Conservation (phyloP, 345 rosid genomes). For the Acer saccharum region DNA sequence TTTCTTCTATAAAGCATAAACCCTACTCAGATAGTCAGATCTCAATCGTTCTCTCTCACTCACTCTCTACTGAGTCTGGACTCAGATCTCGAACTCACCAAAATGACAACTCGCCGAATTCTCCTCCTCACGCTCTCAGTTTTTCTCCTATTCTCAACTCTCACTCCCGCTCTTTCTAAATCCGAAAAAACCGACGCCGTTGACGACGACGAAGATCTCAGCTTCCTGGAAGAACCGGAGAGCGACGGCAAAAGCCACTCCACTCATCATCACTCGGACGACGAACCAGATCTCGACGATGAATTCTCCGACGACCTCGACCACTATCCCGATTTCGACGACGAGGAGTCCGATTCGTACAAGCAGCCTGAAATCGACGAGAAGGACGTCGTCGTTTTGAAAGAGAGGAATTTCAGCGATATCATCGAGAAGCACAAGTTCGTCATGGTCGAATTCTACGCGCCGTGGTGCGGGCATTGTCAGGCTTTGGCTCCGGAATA, state of each 20-base stretch:
- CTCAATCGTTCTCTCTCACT: neutral
- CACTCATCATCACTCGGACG: conserved; percentile 5
- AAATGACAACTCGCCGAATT: conserved; percentile 49
- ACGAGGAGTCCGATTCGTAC: conserved; percentile 49
- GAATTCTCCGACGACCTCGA: conserved; percentile 36
- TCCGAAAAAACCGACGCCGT: conserved; percentile 11
- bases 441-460: conserved; percentile 97
- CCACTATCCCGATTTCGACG: conserved; percentile 61
- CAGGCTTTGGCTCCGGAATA: conserved; percentile 96
- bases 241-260: conserved; percentile 16
- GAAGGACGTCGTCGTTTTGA: conserved; percentile 85
- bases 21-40: conserved; percentile 24
- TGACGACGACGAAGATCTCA: conserved; percentile 29
- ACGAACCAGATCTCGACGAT: conserved; percentile 25
- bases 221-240: conserved; percentile 70
- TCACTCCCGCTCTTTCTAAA: conserved; percentile 49
- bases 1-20: conserved; percentile 4
- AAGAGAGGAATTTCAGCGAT: conserved; percentile 74
- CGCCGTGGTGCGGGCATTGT: conserved; percentile 99
- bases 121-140: conserved; percentile 47
- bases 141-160: conserved; percentile 51
- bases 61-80: neutral
- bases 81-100: conserved; percentile 26
- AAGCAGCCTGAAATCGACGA: conserved; percentile 77
- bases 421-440: conserved; percentile 60